Evolutionary conservation across 169 alveolate genomes (phyloP).

Genomic region (Theileria luwenshuni): DNA sequence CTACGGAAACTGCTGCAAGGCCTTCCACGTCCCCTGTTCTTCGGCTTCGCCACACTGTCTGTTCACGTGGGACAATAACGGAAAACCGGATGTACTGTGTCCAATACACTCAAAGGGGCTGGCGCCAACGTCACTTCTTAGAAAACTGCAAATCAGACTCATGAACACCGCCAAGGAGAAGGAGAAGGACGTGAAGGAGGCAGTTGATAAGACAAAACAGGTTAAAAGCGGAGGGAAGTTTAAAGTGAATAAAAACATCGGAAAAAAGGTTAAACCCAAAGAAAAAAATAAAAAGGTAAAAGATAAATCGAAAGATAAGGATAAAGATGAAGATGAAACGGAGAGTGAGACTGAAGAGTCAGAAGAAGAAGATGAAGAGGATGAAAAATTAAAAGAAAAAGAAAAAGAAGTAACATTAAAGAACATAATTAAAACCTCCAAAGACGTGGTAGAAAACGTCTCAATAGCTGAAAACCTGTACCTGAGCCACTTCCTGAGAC

Average conservation of each 20-base stretch:
- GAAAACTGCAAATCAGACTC: slow-evolving; percentile 72
- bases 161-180: slow-evolving; percentile 56
- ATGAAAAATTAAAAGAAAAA: slow-evolving; percentile 24
- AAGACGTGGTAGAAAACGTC: slow-evolving; percentile 22
- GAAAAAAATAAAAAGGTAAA: neutral
- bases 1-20: slow-evolving; percentile 73
- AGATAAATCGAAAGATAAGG: neutral
- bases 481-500: slow-evolving; percentile 53
- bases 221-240: neutral
- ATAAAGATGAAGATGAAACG: slow-evolving; percentile 10
- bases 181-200: slow-evolving; percentile 42
- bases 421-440: neutral
- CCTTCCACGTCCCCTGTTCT: slow-evolving; percentile 80
- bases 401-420: slow-evolving; percentile 19
- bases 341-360: slow-evolving; percentile 10
- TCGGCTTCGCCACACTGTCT: slow-evolving; percentile 73
- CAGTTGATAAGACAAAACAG: neutral
- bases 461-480: slow-evolving; percentile 58
- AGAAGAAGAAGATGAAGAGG: slow-evolving; percentile 25
- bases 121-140: slow-evolving; percentile 79
- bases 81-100: slow-evolving; percentile 72
- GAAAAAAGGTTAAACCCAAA: too few relatives aligned
- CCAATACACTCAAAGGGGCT: slow-evolving; percentile 75
- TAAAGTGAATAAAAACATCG: neutral
- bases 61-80: slow-evolving; percentile 70